These are phyloP conservation scores for Eragrostis tef DNA, from an alignment of 202 grass and related monocot species.

Conservation along the genomic window DNA sequence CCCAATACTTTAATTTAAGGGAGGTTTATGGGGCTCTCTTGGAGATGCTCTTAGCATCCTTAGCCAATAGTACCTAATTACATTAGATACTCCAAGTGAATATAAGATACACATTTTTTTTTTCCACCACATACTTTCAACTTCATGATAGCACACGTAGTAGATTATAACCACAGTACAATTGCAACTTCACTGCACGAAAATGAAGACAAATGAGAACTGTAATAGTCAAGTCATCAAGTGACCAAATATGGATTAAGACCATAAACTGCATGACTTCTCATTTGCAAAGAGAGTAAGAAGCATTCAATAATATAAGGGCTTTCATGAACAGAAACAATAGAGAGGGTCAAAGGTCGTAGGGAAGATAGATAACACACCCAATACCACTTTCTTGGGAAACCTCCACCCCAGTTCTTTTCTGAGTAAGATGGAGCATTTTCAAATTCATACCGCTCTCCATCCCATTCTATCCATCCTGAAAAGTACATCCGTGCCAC, in stretches of 20 bases:
- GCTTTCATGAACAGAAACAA: conserved; percentile 24
- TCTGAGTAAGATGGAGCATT: conserved; percentile 94
- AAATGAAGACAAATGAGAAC: conserved; percentile 12
- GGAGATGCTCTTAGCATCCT: too few species aligned
- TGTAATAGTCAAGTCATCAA: background rate
- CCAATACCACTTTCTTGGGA: conserved; percentile 99
- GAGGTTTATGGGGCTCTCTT: too few species aligned
- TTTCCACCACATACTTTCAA: background rate
- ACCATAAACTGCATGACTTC: background rate
- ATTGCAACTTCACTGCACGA: background rate
- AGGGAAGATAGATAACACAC: conserved; percentile 58
- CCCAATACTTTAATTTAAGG: too few species aligned
- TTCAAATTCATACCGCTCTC: conserved; percentile 91
- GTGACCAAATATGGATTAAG: conserved; percentile 1
- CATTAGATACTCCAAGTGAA: background rate
- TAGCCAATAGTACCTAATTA: background rate
- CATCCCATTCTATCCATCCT: conserved; percentile 99
- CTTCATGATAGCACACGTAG: background rate
- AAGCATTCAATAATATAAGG: conserved; percentile 34
- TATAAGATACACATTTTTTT: too few species aligned
- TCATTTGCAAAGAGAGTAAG: background rate
- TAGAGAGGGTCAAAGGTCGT: conserved; percentile 20
- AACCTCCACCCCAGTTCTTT: conserved; percentile 92
- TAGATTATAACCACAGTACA: conserved; percentile 16
- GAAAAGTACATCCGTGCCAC: conserved; percentile 26